Percentiles rank a stretch among this genome's conserved stretches.
Conservation (phyloP, 129 eudicot species). For the Saposhnikovia divaricata region DNA sequence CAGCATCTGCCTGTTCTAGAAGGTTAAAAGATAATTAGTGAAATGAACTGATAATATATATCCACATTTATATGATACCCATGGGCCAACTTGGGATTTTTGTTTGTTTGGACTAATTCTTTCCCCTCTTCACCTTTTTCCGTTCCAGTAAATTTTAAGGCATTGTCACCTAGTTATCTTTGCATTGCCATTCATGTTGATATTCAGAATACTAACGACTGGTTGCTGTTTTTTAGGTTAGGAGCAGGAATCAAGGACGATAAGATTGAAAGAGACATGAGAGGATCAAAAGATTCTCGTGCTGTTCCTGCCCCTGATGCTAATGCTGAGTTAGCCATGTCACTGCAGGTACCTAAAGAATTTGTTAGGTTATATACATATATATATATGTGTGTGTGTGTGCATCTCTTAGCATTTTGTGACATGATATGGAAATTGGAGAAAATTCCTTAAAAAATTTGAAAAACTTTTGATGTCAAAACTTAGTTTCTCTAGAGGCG, state of each 20-base stretch:
- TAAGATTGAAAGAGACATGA: conserved; percentile 28
- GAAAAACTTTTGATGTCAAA: not conserved
- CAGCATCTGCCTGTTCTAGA: not conserved
- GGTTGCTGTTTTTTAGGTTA: conserved; percentile 30
- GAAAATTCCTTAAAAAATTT: not conserved
- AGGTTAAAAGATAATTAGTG: not conserved
- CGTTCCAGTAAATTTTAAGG: not conserved
- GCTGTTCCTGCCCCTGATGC: conserved; percentile 53
- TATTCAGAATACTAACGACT: not conserved
- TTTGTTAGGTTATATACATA: no score
- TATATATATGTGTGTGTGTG: no score
- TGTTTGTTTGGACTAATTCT: not conserved
- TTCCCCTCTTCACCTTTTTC: not conserved
- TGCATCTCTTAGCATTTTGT: not conserved
- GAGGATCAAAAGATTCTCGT: conserved; percentile 38
- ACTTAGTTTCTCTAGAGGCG: not conserved
- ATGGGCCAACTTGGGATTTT: not conserved
- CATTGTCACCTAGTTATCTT: not conserved
- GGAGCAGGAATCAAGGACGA: conserved; percentile 40
- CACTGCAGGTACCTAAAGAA: conserved; percentile 41
- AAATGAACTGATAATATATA: not conserved
- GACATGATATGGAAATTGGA: not conserved
- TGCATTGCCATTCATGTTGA: not conserved
- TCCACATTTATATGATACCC: not conserved
- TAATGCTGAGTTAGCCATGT: conserved; percentile 41